Conservation (phyloP, 306 rosid genomes). For the Cucumis melo region DNA sequence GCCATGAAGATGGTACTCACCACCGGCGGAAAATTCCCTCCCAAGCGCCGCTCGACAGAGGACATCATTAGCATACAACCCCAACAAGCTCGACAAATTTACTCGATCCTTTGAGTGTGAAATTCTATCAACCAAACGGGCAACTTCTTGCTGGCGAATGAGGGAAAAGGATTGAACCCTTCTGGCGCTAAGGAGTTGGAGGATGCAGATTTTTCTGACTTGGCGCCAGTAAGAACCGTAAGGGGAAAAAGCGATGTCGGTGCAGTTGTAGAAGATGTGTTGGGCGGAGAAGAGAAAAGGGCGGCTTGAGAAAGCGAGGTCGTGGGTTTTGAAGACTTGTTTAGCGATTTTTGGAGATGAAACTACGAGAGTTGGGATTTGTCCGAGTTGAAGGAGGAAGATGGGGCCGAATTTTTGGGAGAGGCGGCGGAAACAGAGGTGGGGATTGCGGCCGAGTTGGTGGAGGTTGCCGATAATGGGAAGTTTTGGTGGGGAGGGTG, state of each 20-base stretch:
- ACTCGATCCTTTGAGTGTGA: not conserved
- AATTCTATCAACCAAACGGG: slow-evolving; percentile 10
- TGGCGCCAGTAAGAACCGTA: slow-evolving; percentile 35
- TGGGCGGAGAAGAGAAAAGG: slow-evolving; percentile 23
- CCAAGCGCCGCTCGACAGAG: slow-evolving; percentile 26
- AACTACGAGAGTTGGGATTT: slow-evolving; percentile 17
- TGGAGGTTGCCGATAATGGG: slow-evolving; percentile 33
- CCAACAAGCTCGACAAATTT: slow-evolving; percentile 13
- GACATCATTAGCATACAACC: slow-evolving; percentile 17
- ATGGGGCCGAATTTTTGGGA: slow-evolving; percentile 25
- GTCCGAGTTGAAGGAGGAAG: slow-evolving; percentile 24
- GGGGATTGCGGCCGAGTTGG: slow-evolving; percentile 16
- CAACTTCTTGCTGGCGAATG: slow-evolving; percentile 17
- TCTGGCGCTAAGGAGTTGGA: slow-evolving; percentile 22
- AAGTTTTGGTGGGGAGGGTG: slow-evolving; percentile 22
- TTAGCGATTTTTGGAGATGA: slow-evolving; percentile 22
- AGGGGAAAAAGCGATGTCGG: slow-evolving; percentile 30
- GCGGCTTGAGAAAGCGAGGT: slow-evolving; percentile 20
- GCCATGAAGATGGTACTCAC: not conserved
- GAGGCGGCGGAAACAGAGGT: slow-evolving; percentile 6
- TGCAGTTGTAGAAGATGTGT: slow-evolving; percentile 31
- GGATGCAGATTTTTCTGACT: slow-evolving; percentile 20
- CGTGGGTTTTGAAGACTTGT: slow-evolving; percentile 24
- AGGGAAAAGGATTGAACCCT: slow-evolving; percentile 17
- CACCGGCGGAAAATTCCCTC: slow-evolving; percentile 11